Base-by-base conservation (phyloP, 2,329 filamentous ascomycete species). In the Fusarium phyllophilum region DNA sequence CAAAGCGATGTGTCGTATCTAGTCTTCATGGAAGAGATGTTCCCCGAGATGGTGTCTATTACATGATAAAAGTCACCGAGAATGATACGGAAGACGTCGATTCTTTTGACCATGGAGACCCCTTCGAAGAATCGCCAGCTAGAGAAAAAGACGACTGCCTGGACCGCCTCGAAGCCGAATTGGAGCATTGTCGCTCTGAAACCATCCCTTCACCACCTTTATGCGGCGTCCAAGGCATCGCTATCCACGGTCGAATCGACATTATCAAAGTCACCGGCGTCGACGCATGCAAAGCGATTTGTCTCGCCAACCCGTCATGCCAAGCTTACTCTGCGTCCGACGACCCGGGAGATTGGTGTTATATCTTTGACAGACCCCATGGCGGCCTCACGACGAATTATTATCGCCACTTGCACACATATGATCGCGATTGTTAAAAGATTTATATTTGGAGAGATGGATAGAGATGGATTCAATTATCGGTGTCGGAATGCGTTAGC, bases 311-410 rank as follows among this genome's bases (percentile, higher is more conserved):
- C 2, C 57, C 45, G 7, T 17, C 5, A 8, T 60, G 57, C 2
- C 34, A 60, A 17, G 44, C 57, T 11, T 60, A 60, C 26, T 60
- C 57, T 7, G 45, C 45, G 1, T 38, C 44, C n/a, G 45, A 52
- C 4, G 34, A 39, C 4, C 34, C 34, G 17, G 26, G 7, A 26
- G 57, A 51, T 12, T 60, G 57, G 45, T 60, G 57, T 20, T 60
- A 54, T 20, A 60, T 60, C 18, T 60, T 60, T 41, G 45, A 54
- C 6, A 24, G 14, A 13, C 45, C 34, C 4, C 57, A 54, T 14
- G 10, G 9, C 2, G 57, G 57, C 0, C 1, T 33, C 0, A 60
- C 45, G 22, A 31, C 45, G 0, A 34, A 11, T 17, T 38, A 52
- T 3, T n/a, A 60, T 1, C 57, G 4, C 5, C n/a, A 52, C 3